These are phyloP conservation scores for Knoxia roxburghii DNA, from an alignment of 257 asterid genomes.

Conservation along the genomic window DNA sequence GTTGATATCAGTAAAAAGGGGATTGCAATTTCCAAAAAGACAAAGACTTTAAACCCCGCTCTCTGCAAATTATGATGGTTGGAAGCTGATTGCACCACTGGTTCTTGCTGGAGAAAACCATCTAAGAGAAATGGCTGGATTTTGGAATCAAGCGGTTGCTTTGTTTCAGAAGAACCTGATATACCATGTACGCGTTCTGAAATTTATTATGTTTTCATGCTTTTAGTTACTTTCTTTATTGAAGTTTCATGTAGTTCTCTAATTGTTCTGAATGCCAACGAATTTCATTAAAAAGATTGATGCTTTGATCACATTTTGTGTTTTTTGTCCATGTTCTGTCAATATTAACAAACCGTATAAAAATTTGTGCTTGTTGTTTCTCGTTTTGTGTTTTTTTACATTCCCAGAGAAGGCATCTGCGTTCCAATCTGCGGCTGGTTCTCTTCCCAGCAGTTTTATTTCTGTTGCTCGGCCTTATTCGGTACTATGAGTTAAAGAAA, in stretches of 20 bases:
- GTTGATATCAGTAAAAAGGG: neutral
- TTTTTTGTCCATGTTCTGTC: neutral
- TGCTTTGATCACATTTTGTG: too few relatives aligned
- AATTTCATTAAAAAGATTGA: too few relatives aligned
- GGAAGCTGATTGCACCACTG: neutral
- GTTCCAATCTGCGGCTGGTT: slow-evolving; percentile 1
- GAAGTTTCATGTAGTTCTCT: too few relatives aligned
- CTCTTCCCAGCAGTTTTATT: neutral
- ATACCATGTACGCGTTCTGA: neutral
- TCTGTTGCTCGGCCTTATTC: neutral
- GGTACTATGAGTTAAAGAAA: neutral
- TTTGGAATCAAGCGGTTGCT: slow-evolving; percentile 15
- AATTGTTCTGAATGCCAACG: too few relatives aligned
- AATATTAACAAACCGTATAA: neutral
- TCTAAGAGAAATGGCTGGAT: slow-evolving; percentile 20
- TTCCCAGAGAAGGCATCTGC: slow-evolving; percentile 9
- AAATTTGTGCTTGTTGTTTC: neutral
- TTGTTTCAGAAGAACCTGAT: neutral
- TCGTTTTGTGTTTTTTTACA: neutral
- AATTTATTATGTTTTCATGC: neutral
- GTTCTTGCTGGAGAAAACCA: neutral
- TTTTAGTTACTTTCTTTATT: neutral
- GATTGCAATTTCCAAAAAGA: neutral
- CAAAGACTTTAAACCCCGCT: neutral
- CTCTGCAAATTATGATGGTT: neutral